Evolutionary conservation across 1,139 yeast species (phyloP).

Genomic region (Saccharomyces hybrid): DNA sequence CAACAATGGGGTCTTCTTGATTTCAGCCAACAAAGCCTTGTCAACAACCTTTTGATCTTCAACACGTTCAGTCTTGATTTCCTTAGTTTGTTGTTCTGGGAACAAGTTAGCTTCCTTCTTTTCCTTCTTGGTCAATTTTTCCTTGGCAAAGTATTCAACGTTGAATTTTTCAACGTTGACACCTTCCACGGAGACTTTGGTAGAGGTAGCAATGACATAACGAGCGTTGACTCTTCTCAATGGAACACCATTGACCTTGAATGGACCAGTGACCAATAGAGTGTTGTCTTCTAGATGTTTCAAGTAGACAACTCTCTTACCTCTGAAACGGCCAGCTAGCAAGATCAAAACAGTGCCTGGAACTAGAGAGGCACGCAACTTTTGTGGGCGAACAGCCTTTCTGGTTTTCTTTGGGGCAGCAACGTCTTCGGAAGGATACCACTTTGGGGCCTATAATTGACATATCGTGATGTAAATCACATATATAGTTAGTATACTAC

Average conservation of each 20-base stretch:
- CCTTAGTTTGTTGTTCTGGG: conserved; percentile 75
- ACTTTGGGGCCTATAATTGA: conserved; percentile 65
- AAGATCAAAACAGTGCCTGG: conserved; percentile 98
- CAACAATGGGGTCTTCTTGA: conserved; percentile 96
- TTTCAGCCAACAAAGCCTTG: conserved; percentile 85
- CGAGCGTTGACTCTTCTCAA: conserved; percentile 98
- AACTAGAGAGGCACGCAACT: conserved; percentile 90
- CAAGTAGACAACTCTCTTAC: conserved; percentile 98
- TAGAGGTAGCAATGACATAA: conserved; percentile 98
- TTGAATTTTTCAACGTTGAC: conserved; percentile 88
- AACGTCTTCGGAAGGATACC: conserved; percentile 93
- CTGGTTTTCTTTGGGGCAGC: conserved; percentile 80
- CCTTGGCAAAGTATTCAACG: conserved; percentile 96
- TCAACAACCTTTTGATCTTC: conserved; percentile 97
- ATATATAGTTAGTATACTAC: not conserved
- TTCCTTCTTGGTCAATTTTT: conserved; percentile 66
- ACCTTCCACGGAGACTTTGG: conserved; percentile 71
- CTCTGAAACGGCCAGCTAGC: conserved; percentile 99
- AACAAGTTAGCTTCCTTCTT: conserved; percentile 95
- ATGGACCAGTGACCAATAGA: conserved; percentile 95
- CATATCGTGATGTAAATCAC: not conserved
- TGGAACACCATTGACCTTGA: conserved; percentile 99
- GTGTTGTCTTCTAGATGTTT: conserved; percentile 98
- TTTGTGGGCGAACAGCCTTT: conserved; percentile 90
- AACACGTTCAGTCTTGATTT: conserved; percentile 85